These are phyloP conservation scores for Ascochyta rabiei DNA, from an alignment of 2,329 filamentous ascomycete species.

Conservation along the genomic window DNA sequence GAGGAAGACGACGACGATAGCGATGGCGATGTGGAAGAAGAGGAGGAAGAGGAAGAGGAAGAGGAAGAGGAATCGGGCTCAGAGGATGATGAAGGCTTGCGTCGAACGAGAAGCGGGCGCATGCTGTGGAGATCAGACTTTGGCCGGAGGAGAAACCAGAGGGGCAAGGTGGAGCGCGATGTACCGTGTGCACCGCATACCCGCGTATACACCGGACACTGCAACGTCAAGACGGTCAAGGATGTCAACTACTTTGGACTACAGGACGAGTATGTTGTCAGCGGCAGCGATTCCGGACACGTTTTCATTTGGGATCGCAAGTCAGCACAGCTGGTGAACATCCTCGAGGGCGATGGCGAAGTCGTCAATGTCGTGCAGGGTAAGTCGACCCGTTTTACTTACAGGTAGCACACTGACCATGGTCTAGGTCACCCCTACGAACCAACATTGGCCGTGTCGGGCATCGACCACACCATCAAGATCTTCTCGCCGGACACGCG, in stretches of 20 bases:
- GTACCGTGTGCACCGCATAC: constrained; percentile 64
- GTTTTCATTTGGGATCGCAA: constrained; percentile 73
- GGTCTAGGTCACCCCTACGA: constrained; percentile 67
- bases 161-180: constrained; percentile 60
- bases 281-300: constrained; percentile 69
- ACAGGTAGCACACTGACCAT: neutral
- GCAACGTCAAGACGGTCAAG: constrained; percentile 71
- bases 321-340: constrained; percentile 65
- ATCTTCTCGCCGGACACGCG: constrained; percentile 68
- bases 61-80: constrained; percentile 41
- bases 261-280: constrained; percentile 71
- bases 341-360: constrained; percentile 69
- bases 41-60: constrained; percentile 32
- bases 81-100: constrained; percentile 42
- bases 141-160: constrained; percentile 51
- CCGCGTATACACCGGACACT: constrained; percentile 66
- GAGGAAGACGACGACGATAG: constrained; percentile 37
- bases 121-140: constrained; percentile 58
- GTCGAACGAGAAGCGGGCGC: constrained; percentile 45
- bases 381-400: constrained; percentile 27
- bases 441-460: constrained; percentile 68
- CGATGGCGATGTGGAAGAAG: constrained; percentile 41
- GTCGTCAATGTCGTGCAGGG: constrained; percentile 74
- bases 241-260: constrained; percentile 72
- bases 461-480: constrained; percentile 72